Percentiles rank a stretch among this genome's conserved stretches.
Evolutionary conservation across 169 alveolate species (phyloP).

Genomic region (Eimeria acervulina): DNA sequence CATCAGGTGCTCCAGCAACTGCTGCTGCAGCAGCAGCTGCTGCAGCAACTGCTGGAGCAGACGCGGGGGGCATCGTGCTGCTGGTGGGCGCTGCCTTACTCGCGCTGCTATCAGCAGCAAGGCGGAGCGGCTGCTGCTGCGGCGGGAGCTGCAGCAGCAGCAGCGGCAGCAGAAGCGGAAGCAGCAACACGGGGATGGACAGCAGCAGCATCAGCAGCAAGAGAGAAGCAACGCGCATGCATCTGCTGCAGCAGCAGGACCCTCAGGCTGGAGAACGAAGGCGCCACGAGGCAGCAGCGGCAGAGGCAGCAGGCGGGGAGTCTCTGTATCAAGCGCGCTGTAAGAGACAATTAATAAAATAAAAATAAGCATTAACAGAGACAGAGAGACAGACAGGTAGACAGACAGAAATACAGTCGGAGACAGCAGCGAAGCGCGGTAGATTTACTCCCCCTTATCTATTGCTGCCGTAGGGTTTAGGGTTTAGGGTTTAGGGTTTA

Average conservation of each 20-base stretch:
- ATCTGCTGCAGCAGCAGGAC: slow-evolving; percentile 12
- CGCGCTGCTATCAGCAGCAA: slow-evolving; percentile 51
- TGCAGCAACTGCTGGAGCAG: slow-evolving; percentile 12
- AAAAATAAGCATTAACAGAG: too few relatives aligned
- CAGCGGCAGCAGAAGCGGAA: not conserved
- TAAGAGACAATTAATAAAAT: too few relatives aligned
- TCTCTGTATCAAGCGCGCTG: too few relatives aligned
- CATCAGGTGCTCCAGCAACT: not conserved
- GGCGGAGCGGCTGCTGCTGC: slow-evolving; percentile 63
- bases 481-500: too few relatives aligned
- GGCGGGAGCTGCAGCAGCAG: slow-evolving; percentile 68
- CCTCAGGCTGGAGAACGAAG: slow-evolving; percentile 49
- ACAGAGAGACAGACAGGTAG: too few relatives aligned
- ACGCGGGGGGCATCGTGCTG: not conserved
- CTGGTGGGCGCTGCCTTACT: not conserved
- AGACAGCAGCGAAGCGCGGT: not conserved
- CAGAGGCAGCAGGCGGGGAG: not conserved
- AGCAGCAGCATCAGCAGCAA: slow-evolving; percentile 65
- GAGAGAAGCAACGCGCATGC: not conserved
- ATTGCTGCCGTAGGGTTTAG: not conserved
- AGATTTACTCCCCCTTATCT: not conserved
- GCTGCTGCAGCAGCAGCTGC: slow-evolving; percentile 24
- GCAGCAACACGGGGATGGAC: not conserved
- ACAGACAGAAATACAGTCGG: not conserved
- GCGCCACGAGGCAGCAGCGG: slow-evolving; percentile 42